Evolutionary conservation across 2,329 filamentous ascomycete genomes (phyloP), one percentile per base, ranked within the genome.

Genomic region (Corniculantispora saksenae): DNA sequence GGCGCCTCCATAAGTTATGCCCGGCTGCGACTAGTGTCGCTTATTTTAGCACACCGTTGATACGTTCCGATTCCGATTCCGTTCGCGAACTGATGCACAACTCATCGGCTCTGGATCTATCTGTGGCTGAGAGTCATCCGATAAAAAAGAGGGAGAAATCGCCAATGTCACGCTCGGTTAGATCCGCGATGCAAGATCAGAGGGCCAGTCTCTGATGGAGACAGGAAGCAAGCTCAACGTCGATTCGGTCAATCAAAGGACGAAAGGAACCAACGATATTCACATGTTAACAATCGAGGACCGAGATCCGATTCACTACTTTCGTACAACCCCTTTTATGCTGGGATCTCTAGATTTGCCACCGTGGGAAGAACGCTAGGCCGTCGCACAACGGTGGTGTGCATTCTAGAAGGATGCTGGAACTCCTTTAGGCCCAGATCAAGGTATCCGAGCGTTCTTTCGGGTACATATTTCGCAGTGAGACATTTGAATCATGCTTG

Each of bases 61-160:
- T n/a, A 21, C 6, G 45, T 61, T 61, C 58, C 58, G 58, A 29
- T 61, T 61, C 59, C 59, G 59, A 53, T 54, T 61, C 59, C 48
- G 59, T 43, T 43, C 10, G 9, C 17, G 8, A 35, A 50, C 25
- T 32, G 32, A 27, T 51, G 8, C 7, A 23, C 23, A 23, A 29
- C 35, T 53, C 47, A 47, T 51, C 59, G 17, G 25, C 23, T 35
- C 38, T 45, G 19, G 48, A 23, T n/a, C 59, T 32, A 43, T 53
- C 35, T 45, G 32, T 6, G 35, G 48, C 47, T 21, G 17, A 61
- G 35, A 32, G 27, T 51, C 48, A 54, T 61, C 59, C 53, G 59
- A 82, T 69, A 45, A 32, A 40, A 51, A 8, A 29, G 32, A 13
- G 58, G 32, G 32, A 43, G 47, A 3, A 40, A 53, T 53, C 29